These are phyloP conservation scores for Daedalea quercina DNA, from an alignment of 768 basidiomycete species.

Conservation along the genomic window DNA sequence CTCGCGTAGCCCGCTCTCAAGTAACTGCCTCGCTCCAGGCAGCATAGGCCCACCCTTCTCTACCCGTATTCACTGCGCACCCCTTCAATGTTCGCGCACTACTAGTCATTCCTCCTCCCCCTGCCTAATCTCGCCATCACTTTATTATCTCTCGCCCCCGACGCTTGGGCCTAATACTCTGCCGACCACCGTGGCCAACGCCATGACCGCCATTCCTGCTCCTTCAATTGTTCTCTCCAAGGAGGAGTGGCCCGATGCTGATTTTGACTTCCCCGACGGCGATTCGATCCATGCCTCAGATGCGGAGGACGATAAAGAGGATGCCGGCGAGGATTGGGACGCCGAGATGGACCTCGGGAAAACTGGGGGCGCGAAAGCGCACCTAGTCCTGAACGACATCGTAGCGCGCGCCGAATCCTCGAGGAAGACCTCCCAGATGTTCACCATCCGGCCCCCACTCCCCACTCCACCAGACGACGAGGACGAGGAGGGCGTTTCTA, in stretches of 20 bases:
- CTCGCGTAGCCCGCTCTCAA: neutral
- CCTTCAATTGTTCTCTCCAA: conserved; percentile 45
- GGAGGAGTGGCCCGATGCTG: conserved; percentile 85
- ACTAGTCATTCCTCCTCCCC: conserved; percentile 9
- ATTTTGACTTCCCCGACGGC: conserved; percentile 80
- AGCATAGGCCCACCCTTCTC: conserved; percentile 4
- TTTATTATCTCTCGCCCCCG: conserved; percentile 14
- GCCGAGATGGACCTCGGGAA: conserved; percentile 62
- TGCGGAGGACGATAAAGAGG: conserved; percentile 56
- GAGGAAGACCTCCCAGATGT: conserved; percentile 31
- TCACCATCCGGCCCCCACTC: conserved; percentile 65
- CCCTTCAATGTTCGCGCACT: conserved; percentile 9
- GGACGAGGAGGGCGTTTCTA: conserved; percentile 77
- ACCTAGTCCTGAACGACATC: conserved; percentile 31
- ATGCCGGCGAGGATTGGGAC: conserved; percentile 74
- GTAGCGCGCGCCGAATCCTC: conserved; percentile 32
- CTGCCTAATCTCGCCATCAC: conserved; percentile 2
- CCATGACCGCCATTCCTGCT: conserved; percentile 56
- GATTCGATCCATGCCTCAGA: conserved; percentile 55
- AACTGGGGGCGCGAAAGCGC: conserved; percentile 45
- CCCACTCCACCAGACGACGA: conserved; percentile 49
- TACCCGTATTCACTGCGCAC: conserved; percentile 2
- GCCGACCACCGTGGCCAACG: conserved; percentile 16
- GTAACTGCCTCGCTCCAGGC: neutral
- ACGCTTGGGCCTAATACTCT: conserved; percentile 14